Base-by-base conservation (phyloP, 306 rosid genomes). In the Dryas alaskensis region DNA sequence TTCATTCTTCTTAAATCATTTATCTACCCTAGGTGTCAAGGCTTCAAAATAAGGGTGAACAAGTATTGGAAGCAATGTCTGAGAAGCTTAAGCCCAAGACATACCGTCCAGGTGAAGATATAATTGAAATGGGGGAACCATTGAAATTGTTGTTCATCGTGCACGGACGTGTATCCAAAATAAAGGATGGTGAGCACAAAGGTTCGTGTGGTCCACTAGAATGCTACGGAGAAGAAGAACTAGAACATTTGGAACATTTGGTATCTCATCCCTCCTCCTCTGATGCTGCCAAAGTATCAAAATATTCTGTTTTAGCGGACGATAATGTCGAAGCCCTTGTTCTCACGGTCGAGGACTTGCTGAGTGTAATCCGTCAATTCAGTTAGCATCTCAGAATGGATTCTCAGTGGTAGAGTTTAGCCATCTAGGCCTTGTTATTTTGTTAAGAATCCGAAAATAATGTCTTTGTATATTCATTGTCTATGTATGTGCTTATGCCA, bases 1-100 rank as follows among this genome's bases (percentile, higher is more conserved):
- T 51, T 14, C 0, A 7, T 51, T 51, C 37, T 31, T 31, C 3
- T 31, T 4, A 54, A 4, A 10, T 19, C 5, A 1, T 37, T 3
- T 62, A 63, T 10, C 8, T n/a, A 42, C 8, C 7, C 0, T 5
- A 78, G 81, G 64, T 63, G 60, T 31, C 27, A 3, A 6, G 16
- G 2, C 58, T 70, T 13, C 60, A n/a, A 63, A 10, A 27, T 42
- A 25, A 53, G 81, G 72, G 52, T 27, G 60, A 51, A 2, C 7
- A 8, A 19, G 46, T 77, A 22, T 31, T 50, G 14, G 3, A 40
- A 22, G 75, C 47, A 8, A 51, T 77, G 0, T 71, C 51, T 61
- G 75, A 51, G 37, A 22, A 61, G 51, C 75, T 77, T n/a, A 42
- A 69, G 54, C 81, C 81, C 16, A 7, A 43, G 45, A 7, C 50